Conservation (phyloP, 352 stramenopile genomes). For the Phytophthora boehmeriae region DNA sequence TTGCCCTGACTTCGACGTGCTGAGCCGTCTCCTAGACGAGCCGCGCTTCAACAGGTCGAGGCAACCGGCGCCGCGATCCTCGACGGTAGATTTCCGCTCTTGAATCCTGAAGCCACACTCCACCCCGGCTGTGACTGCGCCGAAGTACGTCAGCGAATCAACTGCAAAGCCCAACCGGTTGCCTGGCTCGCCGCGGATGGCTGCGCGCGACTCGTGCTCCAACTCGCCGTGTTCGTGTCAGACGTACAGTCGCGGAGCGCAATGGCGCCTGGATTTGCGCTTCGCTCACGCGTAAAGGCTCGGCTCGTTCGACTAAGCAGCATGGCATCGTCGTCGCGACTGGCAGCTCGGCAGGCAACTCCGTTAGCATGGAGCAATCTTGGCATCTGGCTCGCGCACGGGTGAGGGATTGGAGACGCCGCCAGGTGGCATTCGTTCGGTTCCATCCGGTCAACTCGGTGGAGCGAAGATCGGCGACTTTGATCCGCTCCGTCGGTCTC, state of each 20-base stretch:
- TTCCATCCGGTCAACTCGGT: slow-evolving; percentile 4
- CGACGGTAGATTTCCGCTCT: slow-evolving; percentile 1
- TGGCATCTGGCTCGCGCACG: slow-evolving; percentile 12
- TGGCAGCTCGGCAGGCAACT: slow-evolving; percentile 8
- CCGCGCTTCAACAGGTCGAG: slow-evolving; percentile 20
- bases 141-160: slow-evolving; percentile 31
- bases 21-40: slow-evolving; percentile 14
- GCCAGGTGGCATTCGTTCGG: background rate
- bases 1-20: too few species aligned
- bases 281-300: slow-evolving; percentile 23
- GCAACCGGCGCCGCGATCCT: background rate
- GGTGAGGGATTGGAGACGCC: slow-evolving; percentile 9
- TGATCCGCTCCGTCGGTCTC: slow-evolving; percentile 23
- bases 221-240: slow-evolving; percentile 18
- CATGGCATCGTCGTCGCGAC: slow-evolving; percentile 11
- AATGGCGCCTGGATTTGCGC: slow-evolving; percentile 25
- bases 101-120: slow-evolving; percentile 27
- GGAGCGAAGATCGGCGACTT: slow-evolving; percentile 5
- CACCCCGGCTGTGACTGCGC: slow-evolving; percentile 24
- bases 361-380: slow-evolving; percentile 16
- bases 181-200: slow-evolving; percentile 1
- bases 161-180: slow-evolving; percentile 10
- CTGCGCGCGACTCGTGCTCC: background rate
- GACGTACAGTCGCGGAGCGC: slow-evolving; percentile 16
- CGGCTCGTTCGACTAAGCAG: slow-evolving; percentile 16